Percentiles rank a stretch among this genome's conserved stretches.
Evolutionary conservation across 1,284 basidiomycete species (phyloP).

Genomic region (Erythrobasidium hasegawianum): DNA sequence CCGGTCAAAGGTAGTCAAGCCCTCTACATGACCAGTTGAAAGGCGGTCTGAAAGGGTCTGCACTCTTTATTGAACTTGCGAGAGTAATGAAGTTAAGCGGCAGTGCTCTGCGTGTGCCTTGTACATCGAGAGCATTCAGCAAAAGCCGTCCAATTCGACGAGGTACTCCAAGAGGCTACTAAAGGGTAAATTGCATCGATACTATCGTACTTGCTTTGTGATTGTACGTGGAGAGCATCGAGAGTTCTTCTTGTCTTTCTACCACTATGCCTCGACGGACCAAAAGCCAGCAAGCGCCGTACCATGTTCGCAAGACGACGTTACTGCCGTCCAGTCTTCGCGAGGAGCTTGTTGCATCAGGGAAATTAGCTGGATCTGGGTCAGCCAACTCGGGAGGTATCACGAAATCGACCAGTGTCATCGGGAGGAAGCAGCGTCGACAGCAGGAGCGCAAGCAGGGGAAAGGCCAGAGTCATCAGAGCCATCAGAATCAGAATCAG

Average conservation of each 20-base stretch:
- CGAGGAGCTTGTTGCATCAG: slow-evolving; percentile 29
- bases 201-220: not conserved
- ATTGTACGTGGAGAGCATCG: not conserved
- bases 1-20: too few species aligned
- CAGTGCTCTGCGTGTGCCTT: not conserved
- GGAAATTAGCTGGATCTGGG: slow-evolving; percentile 10
- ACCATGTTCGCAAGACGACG: slow-evolving; percentile 32
- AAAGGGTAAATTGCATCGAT: not conserved
- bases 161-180: too few species aligned
- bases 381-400: slow-evolving; percentile 6
- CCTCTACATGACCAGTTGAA: too few species aligned
- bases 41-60: too few species aligned
- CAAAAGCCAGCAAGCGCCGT: slow-evolving; percentile 10
- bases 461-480: slow-evolving; percentile 59
- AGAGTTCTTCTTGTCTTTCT: not conserved
- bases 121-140: not conserved
- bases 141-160: not conserved
- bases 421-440: slow-evolving; percentile 59
- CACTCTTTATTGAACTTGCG: too few species aligned
- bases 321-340: slow-evolving; percentile 23
- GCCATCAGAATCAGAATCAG: not conserved
- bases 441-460: slow-evolving; percentile 59
- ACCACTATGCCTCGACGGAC: not conserved
- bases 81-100: too few species aligned
- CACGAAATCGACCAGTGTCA: slow-evolving; percentile 12